These are phyloP conservation scores for Cercophora samala DNA, from an alignment of 495 filamentous ascomycete genomes.

Conservation along the genomic window DNA sequence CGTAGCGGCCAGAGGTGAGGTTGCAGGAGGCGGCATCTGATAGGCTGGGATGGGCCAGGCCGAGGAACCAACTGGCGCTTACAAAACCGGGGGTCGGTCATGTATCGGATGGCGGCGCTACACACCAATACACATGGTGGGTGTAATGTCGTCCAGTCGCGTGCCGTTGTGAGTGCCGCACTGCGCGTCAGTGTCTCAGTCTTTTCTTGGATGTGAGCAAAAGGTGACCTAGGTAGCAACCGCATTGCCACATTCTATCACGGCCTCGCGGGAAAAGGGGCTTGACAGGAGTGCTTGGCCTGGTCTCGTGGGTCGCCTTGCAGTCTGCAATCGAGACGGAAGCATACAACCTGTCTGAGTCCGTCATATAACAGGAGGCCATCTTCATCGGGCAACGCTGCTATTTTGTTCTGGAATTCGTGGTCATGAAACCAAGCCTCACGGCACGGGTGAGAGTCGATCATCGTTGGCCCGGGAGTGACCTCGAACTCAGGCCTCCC, in stretches of 20 bases:
- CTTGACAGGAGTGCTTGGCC: conserved; percentile 5
- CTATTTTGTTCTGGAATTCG: conserved; percentile 13
- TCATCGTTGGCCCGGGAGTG: conserved; percentile 11
- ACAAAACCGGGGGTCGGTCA: conserved; percentile 41
- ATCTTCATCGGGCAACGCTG: conserved; percentile 7
- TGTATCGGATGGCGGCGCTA: conserved; percentile 49
- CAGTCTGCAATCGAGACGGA: neutral
- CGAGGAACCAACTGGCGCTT: conserved; percentile 53
- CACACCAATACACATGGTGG: conserved; percentile 34
- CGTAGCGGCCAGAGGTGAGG: conserved; percentile 31
- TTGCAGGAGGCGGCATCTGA: conserved; percentile 39
- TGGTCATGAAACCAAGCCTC: conserved; percentile 18
- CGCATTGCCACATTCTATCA: conserved; percentile 40
- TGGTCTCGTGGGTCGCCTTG: conserved; percentile 49
- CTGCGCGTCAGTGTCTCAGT: conserved; percentile 49
- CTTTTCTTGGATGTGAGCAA: conserved; percentile 40
- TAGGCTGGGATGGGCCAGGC: conserved; percentile 41
- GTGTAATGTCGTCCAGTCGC: conserved; percentile 41
- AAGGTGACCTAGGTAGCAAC: conserved; percentile 21
- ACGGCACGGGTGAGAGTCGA: conserved; percentile 16
- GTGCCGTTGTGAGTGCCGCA: conserved; percentile 42
- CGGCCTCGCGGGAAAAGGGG: conserved; percentile 24
- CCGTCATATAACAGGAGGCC: neutral
- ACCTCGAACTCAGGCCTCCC: neutral
- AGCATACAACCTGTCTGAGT: neutral